Evolutionary conservation across 2,329 filamentous ascomycete genomes (phyloP).

Genomic region (Sclerotinia spermophila): DNA sequence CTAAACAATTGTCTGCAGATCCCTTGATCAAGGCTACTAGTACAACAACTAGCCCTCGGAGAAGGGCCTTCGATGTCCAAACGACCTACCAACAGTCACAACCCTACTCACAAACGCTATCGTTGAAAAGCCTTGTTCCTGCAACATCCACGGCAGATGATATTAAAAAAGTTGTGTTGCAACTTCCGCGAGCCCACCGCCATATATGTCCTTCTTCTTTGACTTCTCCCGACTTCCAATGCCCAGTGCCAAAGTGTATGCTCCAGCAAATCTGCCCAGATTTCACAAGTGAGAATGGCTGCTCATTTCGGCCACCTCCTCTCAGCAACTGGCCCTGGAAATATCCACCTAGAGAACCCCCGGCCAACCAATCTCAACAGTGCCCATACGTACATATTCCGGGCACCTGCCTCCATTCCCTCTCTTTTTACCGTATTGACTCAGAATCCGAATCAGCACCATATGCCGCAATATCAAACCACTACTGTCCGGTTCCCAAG

Average conservation of each 20-base stretch:
- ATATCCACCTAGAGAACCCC: not conserved
- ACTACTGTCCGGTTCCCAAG: not conserved
- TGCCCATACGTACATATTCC: not conserved
- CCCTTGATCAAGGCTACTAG: not conserved
- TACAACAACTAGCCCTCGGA: not conserved
- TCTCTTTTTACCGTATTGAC: not conserved
- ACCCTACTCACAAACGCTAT: not conserved
- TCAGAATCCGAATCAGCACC: not conserved
- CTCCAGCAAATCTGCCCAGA: not conserved
- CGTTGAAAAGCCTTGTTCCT: not conserved
- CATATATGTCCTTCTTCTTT: conserved; percentile 10
- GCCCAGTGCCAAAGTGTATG: not conserved
- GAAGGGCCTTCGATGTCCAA: not conserved
- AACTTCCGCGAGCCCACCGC: not conserved
- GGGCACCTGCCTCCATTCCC: not conserved
- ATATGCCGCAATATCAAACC: no score
- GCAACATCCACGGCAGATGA: not conserved
- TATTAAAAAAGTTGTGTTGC: not conserved
- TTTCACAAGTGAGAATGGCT: conserved; percentile 9
- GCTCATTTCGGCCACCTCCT: not conserved
- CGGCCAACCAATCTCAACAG: not conserved
- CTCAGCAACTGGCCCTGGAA: not conserved
- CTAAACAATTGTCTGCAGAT: not conserved
- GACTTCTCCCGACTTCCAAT: not conserved
- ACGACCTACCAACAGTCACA: not conserved